Percentiles rank a stretch among this genome's conserved stretches.
Evolutionary conservation across 495 filamentous ascomycete genomes (phyloP).

Genomic region (Melanomma pulvis-pyrius): DNA sequence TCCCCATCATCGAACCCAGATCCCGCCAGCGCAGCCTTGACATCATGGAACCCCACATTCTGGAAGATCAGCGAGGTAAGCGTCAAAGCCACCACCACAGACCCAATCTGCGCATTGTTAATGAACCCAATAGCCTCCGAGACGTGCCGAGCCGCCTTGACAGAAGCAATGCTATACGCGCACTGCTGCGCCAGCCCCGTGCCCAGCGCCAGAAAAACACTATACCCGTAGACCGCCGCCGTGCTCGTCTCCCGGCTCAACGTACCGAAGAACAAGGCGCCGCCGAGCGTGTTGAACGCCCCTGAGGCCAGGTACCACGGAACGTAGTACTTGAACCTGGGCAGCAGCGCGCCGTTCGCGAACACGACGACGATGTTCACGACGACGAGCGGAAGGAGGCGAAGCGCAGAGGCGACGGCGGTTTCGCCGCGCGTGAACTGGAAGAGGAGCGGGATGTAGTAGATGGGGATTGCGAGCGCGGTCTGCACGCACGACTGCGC

Average conservation of each 20-base stretch:
- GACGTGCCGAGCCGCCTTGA: constrained; percentile 7
- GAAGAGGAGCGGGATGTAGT: constrained; percentile 42
- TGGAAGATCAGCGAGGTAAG: constrained; percentile 33
- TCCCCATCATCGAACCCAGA: constrained; percentile 14
- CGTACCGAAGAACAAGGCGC: constrained; percentile 25
- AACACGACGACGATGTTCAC: constrained; percentile 33
- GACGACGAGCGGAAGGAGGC: constrained; percentile 40
- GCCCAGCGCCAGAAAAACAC: constrained; percentile 28
- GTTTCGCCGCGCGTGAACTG: constrained; percentile 33
- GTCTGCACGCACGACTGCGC: constrained; percentile 19
- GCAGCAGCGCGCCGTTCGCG: constrained; percentile 31
- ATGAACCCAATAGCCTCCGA: constrained; percentile 35
- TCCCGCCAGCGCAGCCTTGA: constrained; percentile 22
- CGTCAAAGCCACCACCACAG: constrained; percentile 28
- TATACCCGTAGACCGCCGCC: constrained; percentile 34
- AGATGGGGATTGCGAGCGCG: constrained; percentile 30
- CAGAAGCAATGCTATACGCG: constrained; percentile 19
- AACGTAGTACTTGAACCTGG: constrained; percentile 34
- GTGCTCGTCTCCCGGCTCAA: constrained; percentile 7
- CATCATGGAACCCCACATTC: constrained; percentile 29
- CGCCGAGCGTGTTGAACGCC: constrained; percentile 28
- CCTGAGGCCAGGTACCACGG: constrained; percentile 34
- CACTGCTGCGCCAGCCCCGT: constrained; percentile 22
- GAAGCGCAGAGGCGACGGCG: constrained; percentile 31
- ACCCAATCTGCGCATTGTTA: constrained; percentile 31